phyloP scores from a whole-genome alignment of 805 yeast genomes.

The Kuraishia floccosa region DNA sequence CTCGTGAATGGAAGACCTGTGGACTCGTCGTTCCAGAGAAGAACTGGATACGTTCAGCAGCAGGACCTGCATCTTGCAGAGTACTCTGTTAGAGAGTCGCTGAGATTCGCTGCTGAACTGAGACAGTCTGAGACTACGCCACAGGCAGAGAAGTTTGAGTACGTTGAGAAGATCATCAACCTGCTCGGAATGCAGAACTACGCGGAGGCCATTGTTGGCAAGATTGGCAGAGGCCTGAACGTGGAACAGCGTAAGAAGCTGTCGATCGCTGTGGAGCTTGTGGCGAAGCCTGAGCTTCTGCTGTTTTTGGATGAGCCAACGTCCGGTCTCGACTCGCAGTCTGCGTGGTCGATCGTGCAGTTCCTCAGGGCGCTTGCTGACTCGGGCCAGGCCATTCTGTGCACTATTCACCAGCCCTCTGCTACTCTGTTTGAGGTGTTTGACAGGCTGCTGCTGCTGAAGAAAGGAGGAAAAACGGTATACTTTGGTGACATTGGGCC shows the following conservation, averaged over 20 bases:
- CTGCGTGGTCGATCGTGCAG: conserved; percentile 40
- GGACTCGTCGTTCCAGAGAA: conserved; percentile 27
- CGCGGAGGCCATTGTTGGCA: conserved; percentile 31
- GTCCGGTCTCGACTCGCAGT: conserved; percentile 40
- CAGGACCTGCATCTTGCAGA: conserved; percentile 35
- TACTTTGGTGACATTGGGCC: conserved; percentile 27
- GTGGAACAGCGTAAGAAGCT: conserved; percentile 30
- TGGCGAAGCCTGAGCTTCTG: conserved; percentile 32
- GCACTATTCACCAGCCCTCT: conserved; percentile 49
- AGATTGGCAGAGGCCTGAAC: conserved; percentile 26
- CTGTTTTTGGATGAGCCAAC: conserved; percentile 41
- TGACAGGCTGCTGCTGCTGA: conserved; percentile 33
- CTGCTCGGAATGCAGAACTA: conserved; percentile 31
- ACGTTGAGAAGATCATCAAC: conserved; percentile 29
- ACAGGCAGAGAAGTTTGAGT: conserved; percentile 23
- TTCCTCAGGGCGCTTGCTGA: conserved; percentile 29
- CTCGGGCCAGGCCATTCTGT: conserved; percentile 39
- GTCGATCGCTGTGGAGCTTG: conserved; percentile 34
- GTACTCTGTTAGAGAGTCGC: conserved; percentile 35
- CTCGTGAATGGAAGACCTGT: conserved; percentile 34
- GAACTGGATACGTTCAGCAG: conserved; percentile 42
- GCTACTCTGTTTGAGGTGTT: conserved; percentile 36
- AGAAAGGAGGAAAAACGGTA: conserved; percentile 39
- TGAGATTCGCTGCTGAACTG: conserved; percentile 28
- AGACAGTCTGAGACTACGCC: conserved; percentile 25